These are phyloP conservation scores for Coniochaeta sp. DNA, from an alignment of 2,329 filamentous ascomycete species.

Conservation along the genomic window DNA sequence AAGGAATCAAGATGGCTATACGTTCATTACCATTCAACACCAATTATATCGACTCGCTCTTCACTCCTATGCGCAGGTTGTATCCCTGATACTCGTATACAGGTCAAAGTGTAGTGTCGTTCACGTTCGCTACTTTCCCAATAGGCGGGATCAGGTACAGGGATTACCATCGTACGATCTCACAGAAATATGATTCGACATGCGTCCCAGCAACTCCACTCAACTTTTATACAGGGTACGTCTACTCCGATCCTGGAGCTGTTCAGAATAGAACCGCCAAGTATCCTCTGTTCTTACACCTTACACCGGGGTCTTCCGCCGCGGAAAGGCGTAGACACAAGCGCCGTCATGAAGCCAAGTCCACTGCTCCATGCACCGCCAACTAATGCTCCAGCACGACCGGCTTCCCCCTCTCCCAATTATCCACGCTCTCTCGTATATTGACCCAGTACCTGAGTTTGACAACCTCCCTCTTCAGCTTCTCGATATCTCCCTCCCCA, in stretches of 20 bases:
- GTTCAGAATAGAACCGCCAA: not conserved
- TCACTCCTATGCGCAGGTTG: not conserved
- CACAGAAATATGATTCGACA: not conserved
- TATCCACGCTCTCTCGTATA: conserved; percentile 69
- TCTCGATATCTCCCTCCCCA: conserved; percentile 53
- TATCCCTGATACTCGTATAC: not conserved
- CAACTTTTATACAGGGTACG: not conserved
- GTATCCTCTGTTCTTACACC: not conserved
- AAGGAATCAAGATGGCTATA: not conserved
- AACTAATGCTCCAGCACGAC: conserved; percentile 45
- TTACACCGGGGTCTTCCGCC: not conserved
- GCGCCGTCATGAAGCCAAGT: not conserved
- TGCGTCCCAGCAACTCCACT: not conserved
- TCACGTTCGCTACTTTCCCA: not conserved
- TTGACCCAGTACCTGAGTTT: conserved; percentile 85
- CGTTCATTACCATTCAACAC: not conserved
- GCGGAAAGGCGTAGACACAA: not conserved
- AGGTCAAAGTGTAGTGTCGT: not conserved
- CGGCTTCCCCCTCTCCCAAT: conserved; percentile 74
- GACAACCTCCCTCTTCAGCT: conserved; percentile 65
- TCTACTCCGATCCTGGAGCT: not conserved
- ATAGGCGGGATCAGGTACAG: not conserved
- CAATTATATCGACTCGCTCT: not conserved
- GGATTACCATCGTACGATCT: not conserved
- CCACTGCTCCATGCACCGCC: not conserved